These are phyloP conservation scores for Exidia glandulosa DNA, from an alignment of 768 basidiomycete species.

Conservation along the genomic window DNA sequence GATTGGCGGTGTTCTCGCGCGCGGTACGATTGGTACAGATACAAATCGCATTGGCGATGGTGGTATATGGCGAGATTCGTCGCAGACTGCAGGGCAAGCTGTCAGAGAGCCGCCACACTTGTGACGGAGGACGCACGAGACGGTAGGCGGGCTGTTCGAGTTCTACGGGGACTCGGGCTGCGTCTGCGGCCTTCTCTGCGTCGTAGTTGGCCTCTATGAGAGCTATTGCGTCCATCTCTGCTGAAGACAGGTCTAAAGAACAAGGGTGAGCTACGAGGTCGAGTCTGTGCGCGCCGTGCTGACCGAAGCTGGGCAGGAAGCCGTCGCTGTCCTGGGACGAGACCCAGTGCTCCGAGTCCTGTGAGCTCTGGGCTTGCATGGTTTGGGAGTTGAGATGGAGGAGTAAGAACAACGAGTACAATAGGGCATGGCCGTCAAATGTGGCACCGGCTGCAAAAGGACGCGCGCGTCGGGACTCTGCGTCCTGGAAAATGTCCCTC, in stretches of 20 bases:
- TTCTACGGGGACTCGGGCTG: no score
- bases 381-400: not conserved
- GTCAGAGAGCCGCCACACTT: not conserved
- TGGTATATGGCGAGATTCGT: constrained; percentile 37
- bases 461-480: not conserved
- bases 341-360: not conserved
- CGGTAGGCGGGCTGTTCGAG: no score
- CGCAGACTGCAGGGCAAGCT: constrained; percentile 18
- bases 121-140: not conserved
- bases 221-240: no score
- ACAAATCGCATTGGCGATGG: constrained; percentile 37
- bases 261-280: no score
- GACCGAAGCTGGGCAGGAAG: no score
- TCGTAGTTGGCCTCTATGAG: no score
- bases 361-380: not conserved
- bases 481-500: not conserved
- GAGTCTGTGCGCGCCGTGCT: no score
- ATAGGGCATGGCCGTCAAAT: not conserved
- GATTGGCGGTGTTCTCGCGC: constrained; percentile 4
- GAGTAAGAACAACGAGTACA: not conserved
- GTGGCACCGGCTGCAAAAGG: not conserved
- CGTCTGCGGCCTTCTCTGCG: no score
- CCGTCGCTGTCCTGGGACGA: not conserved
- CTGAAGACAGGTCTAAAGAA: no score
- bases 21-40: constrained; percentile 33